Evolutionary conservation across 768 basidiomycete genomes (phyloP).

Genomic region (Lactarius psammicola): DNA sequence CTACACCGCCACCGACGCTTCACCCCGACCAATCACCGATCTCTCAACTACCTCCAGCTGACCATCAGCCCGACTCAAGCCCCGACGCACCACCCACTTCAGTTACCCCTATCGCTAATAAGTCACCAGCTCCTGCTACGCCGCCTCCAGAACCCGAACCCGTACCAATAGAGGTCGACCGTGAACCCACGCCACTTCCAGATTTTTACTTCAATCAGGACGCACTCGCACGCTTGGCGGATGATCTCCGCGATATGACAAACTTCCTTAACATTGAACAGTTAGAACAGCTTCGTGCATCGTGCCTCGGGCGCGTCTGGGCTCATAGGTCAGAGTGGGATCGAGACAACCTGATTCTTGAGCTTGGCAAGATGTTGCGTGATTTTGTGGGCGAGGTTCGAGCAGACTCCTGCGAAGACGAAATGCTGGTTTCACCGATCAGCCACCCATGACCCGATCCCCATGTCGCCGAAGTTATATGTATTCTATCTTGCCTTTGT

Average conservation of each 20-base stretch:
- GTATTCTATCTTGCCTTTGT: conserved; percentile 22
- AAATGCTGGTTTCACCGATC: conserved; percentile 11
- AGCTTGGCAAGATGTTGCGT: conserved; percentile 54
- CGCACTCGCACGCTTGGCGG: conserved; percentile 48
- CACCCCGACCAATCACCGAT: conserved; percentile 9
- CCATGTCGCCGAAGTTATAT: conserved; percentile 21
- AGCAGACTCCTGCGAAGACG: conserved; percentile 30
- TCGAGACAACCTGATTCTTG: conserved; percentile 58
- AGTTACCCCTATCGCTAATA: background rate
- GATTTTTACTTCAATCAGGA: conserved; percentile 67
- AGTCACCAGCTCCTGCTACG: conserved; percentile 25
- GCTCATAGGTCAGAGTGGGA: conserved; percentile 80
- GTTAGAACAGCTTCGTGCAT: conserved; percentile 90
- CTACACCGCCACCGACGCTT: background rate
- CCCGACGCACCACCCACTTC: background rate
- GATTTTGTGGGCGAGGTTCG: conserved; percentile 68
- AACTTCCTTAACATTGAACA: conserved; percentile 72
- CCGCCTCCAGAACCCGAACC: conserved; percentile 32
- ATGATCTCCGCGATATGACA: conserved; percentile 55
- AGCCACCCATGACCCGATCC: conserved; percentile 3
- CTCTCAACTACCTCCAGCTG: background rate
- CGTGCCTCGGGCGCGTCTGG: conserved; percentile 81
- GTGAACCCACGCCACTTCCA: conserved; percentile 68
- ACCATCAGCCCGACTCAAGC: background rate
- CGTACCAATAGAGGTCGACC: conserved; percentile 53